Evolutionary conservation across 768 basidiomycete genomes (phyloP), one percentile per base, ranked within the genome.

Genomic region (Scleroderma bovista): DNA sequence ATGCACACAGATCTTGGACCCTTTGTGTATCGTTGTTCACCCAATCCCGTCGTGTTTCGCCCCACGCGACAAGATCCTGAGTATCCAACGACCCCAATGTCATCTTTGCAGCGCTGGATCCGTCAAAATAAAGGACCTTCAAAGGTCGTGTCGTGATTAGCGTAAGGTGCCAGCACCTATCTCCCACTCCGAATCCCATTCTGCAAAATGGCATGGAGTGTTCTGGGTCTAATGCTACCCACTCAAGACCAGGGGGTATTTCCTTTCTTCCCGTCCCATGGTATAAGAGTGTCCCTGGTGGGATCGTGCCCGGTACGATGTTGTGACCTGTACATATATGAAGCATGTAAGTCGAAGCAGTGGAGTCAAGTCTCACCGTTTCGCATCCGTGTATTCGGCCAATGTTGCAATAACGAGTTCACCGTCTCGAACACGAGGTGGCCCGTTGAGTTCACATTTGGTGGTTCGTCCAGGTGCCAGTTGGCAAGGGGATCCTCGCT

Each of bases 181-280:
- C 44, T n/a, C n/a, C n/a, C 7, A 43, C 51, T 23, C 50, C 12
- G 24, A 40, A 23, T 3, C 1, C 1, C 12, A 44, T 46, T 9
- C 53, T 29, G 50, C 75, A 76, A 53, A 76, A 75, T 6, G 72
- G 0, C 15, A 69, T 66, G 0, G 71, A 67, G 47, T 69, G 62
- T 47, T 73, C 72, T 11, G 69, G 64, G 38, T 73, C 68, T 2
- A 58, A 60, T 9, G 68, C 61, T 8, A 56, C 50, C 72, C 69
- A 72, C 15, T 72, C 63, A 0, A 63, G 67, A 9, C 50, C 52
- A 1, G 49, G 41, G 8, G 71, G 71, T 8, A 67, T 44, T 15
- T 59, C 47, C 1, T 55, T 32, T 16, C 34, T 43, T 11, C 1
- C 5, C 4, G 57, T 52, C 6, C 62, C 68, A 34, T 71, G 71